Evolutionary conservation across 2,329 filamentous ascomycete species (phyloP).

Genomic region (Fusarium odoratissimum): DNA sequence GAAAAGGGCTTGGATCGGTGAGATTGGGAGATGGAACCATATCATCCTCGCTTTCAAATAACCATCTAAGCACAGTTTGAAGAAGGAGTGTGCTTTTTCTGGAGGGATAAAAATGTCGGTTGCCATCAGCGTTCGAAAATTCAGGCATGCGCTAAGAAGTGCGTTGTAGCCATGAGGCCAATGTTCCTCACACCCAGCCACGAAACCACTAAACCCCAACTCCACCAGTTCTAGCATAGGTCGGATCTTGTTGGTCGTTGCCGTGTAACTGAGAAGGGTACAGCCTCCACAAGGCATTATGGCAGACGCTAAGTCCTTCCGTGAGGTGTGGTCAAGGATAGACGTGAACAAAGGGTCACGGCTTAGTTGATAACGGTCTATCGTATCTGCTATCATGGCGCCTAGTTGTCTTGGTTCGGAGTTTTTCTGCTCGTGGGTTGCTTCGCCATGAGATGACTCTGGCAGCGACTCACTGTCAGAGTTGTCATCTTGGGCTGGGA

Average conservation of each 20-base stretch:
- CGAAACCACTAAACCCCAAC: slow-evolving; percentile 32
- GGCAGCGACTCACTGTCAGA: background rate
- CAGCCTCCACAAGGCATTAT: slow-evolving; percentile 40
- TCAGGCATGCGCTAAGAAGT: slow-evolving; percentile 25
- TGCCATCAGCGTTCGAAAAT: slow-evolving; percentile 23
- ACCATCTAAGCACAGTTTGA: slow-evolving; percentile 32
- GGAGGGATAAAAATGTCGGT: slow-evolving; percentile 17
- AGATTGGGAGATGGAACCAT: slow-evolving; percentile 33
- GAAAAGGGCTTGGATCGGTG: slow-evolving; percentile 35
- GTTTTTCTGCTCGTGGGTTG: background rate
- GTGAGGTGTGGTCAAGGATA: slow-evolving; percentile 30
- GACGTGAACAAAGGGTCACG: slow-evolving; percentile 11
- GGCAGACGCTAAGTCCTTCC: slow-evolving; percentile 26
- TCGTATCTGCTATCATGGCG: slow-evolving; percentile 25
- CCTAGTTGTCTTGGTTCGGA: slow-evolving; percentile 22
- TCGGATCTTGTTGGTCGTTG: background rate
- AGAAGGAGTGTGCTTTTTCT: slow-evolving; percentile 21
- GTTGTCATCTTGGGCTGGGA: background rate
- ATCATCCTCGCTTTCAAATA: slow-evolving; percentile 32
- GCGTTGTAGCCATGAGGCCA: slow-evolving; percentile 42
- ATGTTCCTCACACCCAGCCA: slow-evolving; percentile 32
- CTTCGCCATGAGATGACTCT: background rate
- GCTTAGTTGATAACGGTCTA: slow-evolving; percentile 13
- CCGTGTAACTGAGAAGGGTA: slow-evolving; percentile 42
- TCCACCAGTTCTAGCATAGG: slow-evolving; percentile 39